These are phyloP conservation scores for Posidonia australis DNA, from an alignment of 106 monocot species.

Conservation along the genomic window DNA sequence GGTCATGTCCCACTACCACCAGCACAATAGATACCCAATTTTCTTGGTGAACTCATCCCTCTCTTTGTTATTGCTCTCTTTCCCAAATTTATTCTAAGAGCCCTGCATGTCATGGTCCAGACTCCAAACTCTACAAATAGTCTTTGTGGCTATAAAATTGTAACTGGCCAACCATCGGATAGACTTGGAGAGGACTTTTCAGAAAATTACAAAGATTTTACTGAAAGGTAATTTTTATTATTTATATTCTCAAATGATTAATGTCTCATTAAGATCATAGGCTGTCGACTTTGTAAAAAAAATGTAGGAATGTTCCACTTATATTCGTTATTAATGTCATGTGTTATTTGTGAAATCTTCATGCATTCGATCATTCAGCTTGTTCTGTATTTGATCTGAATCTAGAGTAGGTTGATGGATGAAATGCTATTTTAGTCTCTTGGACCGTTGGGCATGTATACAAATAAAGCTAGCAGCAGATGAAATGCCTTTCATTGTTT, in stretches of 20 bases:
- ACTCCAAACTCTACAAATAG: conserved; percentile 97
- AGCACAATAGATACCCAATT: not conserved
- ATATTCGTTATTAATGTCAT: too few relatives aligned
- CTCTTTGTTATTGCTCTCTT: not conserved
- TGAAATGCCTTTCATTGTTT: too few relatives aligned
- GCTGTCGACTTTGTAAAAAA: too few relatives aligned
- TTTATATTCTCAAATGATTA: not conserved
- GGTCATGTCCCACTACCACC: too few relatives aligned
- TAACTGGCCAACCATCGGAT: conserved; percentile 98
- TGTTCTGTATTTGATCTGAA: too few relatives aligned
- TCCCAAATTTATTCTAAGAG: conserved; percentile 7
- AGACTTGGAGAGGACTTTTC: conserved; percentile 99
- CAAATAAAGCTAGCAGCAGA: too few relatives aligned
- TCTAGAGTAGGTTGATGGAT: too few relatives aligned
- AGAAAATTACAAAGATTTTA: conserved; percentile 86
- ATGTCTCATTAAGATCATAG: not conserved
- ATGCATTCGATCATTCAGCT: too few relatives aligned
- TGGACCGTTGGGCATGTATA: too few relatives aligned
- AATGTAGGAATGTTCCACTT: too few relatives aligned
- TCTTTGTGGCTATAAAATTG: conserved; percentile 98
- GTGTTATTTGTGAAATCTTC: too few relatives aligned
- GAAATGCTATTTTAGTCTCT: too few relatives aligned
- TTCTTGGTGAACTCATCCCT: not conserved
- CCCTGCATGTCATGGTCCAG: conserved; percentile 29
- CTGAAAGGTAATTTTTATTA: conserved; percentile 59